Base-by-base conservation (phyloP, 2,329 filamentous ascomycete genomes). In the Aspergillus proliferans region DNA sequence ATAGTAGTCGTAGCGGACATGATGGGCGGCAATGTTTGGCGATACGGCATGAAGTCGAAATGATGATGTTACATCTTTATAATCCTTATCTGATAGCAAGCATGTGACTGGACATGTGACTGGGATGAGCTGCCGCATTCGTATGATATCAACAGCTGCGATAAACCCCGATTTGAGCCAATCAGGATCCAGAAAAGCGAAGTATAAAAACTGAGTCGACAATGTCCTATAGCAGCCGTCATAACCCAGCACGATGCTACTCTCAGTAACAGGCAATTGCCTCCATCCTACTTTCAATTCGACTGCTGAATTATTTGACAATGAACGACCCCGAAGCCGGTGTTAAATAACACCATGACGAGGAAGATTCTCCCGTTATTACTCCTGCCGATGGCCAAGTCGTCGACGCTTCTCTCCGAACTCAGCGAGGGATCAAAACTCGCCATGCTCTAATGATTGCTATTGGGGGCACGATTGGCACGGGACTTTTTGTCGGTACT, bases 391-490 rank as follows among this genome's bases (percentile, higher is more conserved):
- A 28, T 28, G 26, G 26, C 3, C 26, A 28, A 28, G 9, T 28
- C 9, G 26, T 28, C 26, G 26, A 28, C 26, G 26, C 26, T 12
- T 28, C 26, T 28, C 26, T 28, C 9, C 26, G 4, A 28, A 28
- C 26, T 28, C 26, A 46, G 18, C 43, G 46, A 40, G 43, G 45
- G 18, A 36, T 52, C 15, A 46, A 45, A n/a, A n/a, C 45, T 21
- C 28, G 50, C 3, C 50, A 52, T 36, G 21, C 19, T 14, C 45
- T 46, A 10, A 43, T 58, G 10, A 54, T 58, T 46, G 50, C 53
- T 15, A 22, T 53, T 3, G 53, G 55, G 42, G 54, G 49, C n/a
- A n/a, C 42, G 14, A 43, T 52, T 34, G 52, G 47, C 19, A 51
- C 52, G 2, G 43, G 47, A 5, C 33, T 49, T 1, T 54, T 54